These are phyloP conservation scores for Phytophthora quininea DNA, from an alignment of 352 stramenopile genomes.

Conservation along the genomic window DNA sequence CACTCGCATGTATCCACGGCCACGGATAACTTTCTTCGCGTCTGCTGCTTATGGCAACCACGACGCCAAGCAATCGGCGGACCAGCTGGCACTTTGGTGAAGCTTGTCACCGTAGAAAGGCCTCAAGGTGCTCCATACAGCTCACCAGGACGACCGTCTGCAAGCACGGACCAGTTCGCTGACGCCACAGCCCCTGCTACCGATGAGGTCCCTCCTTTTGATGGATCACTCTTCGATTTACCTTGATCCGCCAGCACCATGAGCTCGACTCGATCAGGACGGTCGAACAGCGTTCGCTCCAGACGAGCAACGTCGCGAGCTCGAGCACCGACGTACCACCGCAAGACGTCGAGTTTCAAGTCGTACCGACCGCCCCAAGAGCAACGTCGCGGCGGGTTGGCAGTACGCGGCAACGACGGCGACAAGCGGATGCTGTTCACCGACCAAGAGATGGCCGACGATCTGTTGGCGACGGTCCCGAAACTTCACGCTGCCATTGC, in stretches of 20 bases:
- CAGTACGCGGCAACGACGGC: slow-evolving; percentile 26
- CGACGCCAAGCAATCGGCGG: not conserved
- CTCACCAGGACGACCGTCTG: slow-evolving; percentile 26
- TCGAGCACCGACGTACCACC: slow-evolving; percentile 18
- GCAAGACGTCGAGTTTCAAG: slow-evolving; percentile 27
- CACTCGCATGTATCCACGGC: not conserved
- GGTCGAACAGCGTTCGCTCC: slow-evolving; percentile 17
- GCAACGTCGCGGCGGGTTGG: slow-evolving; percentile 20
- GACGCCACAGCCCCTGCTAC: slow-evolving; percentile 10
- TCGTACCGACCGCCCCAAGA: slow-evolving; percentile 28
- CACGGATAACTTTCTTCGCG: not conserved
- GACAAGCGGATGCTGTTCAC: slow-evolving; percentile 33
- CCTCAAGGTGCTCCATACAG: slow-evolving; percentile 18
- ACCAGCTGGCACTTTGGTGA: slow-evolving; percentile 26
- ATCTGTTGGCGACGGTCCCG: slow-evolving; percentile 37
- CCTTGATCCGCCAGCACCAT: slow-evolving; percentile 2
- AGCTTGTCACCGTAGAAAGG: not conserved
- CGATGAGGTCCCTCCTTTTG: not conserved
- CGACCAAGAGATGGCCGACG: slow-evolving; percentile 44
- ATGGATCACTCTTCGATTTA: slow-evolving; percentile 14
- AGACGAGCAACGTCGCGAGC: slow-evolving; percentile 8
- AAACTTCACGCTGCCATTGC: slow-evolving; percentile 41
- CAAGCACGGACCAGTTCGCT: slow-evolving; percentile 10
- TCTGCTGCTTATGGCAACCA: not conserved
- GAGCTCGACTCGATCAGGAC: slow-evolving; percentile 22